Evolutionary conservation across 805 yeast species (phyloP), one percentile per base, ranked within the genome.

Genomic region (baker's yeast (Saccharomyces cerevisiae)): DNA sequence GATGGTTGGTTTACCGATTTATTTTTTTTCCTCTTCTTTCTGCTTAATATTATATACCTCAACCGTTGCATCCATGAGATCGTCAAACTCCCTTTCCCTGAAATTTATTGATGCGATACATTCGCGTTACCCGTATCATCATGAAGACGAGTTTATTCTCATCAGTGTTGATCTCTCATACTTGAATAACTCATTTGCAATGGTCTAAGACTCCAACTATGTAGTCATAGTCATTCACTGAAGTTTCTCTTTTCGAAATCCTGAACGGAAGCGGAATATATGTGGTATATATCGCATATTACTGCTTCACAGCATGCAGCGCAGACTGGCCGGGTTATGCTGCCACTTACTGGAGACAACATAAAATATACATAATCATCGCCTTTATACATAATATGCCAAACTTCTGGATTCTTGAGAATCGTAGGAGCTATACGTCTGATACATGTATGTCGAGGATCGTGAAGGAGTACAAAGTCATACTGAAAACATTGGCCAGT

Each of bases 391-490:
- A 36, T 17, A 9, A 1, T 13, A 17, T 36, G 11, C 13, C 17
- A 2, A 29, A 9, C 13, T 13, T 31, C 36, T 31, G 6, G 2
- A 8, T 14, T 14, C 14, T 31, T 14, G 6, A 3, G 3, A 14
- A 31, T 31, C 24, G 9, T 4, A 17, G 22, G 17, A 17, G 11
- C 11, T 8, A 8, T 17, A 36, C 22, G 11, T 36, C 11, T 2
- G 4, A 36, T 36, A 17, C 43, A 36, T 36, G 22, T 30, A 58
- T 57, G 59, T 54, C 64, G 43, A 56, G 66, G 48, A 43, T 61
- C 32, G 31, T 59, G 11, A 62, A 59, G 46, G 66, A 62, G 53
- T 63, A 62, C 36, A 59, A 53, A 27, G 31, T 47, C 17, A 57
- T 62, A n/a, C 30, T 48, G 46, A 52, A 46, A 41, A 49, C 43